These are phyloP conservation scores for Cryphonectria parasitica DNA, from an alignment of 2,329 filamentous ascomycete species.

Conservation along the genomic window DNA sequence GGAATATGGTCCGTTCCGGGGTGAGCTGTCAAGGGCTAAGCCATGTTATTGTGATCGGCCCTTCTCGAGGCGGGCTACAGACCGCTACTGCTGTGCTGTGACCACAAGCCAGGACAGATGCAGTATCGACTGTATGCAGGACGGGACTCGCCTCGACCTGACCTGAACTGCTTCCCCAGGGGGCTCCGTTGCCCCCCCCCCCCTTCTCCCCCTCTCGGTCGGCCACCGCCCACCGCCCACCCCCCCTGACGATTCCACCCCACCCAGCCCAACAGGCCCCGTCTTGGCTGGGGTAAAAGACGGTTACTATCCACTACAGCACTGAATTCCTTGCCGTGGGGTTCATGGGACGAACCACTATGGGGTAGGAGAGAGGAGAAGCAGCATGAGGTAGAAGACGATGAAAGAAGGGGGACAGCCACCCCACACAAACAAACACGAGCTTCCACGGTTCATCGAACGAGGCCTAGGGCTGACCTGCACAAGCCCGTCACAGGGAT, in stretches of 20 bases:
- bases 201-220: too few relatives aligned
- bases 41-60: background rate
- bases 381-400: background rate
- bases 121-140: background rate
- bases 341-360: background rate
- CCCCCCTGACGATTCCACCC: background rate
- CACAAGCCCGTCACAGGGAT: background rate
- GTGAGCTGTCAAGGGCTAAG: background rate
- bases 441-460: background rate
- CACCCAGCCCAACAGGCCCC: background rate
- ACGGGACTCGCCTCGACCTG: background rate
- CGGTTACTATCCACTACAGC: background rate
- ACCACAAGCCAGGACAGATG: background rate
- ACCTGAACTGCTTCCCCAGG: background rate
- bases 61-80: constrained; percentile 1
- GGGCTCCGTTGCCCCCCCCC: background rate
- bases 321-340: background rate
- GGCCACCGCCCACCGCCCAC: background rate
- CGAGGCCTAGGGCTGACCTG: constrained; percentile 2
- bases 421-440: background rate
- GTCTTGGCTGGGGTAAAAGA: background rate
- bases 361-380: background rate
- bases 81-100: constrained; percentile 5
- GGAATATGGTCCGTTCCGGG: background rate
- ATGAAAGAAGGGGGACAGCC: background rate